Conservation (phyloP, 768 basidiomycete genomes). For the Zangia roseola region DNA sequence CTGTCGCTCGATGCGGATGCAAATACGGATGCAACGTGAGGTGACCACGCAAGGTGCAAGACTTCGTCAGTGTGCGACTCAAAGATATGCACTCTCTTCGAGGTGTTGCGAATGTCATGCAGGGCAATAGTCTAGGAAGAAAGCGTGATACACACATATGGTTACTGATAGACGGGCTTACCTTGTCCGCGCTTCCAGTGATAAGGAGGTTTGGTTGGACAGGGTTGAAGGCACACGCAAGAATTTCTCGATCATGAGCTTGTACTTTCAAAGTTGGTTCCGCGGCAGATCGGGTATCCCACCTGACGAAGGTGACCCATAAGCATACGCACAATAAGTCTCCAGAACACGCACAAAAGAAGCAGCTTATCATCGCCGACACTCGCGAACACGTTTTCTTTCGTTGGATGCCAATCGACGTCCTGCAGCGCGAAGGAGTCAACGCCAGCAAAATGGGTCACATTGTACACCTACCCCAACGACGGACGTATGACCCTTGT, state of each 20-base stretch:
- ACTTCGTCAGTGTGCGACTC: slow-evolving; percentile 95
- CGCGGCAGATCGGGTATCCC: slow-evolving; percentile 82
- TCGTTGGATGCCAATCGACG: slow-evolving; percentile 89
- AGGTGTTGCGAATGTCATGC: slow-evolving; percentile 80
- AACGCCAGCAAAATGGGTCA: not conserved
- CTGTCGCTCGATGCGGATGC: slow-evolving; percentile 94
- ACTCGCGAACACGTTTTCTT: slow-evolving; percentile 86
- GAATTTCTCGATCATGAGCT: slow-evolving; percentile 89
- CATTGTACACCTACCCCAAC: slow-evolving; percentile 69
- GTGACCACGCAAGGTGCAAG: slow-evolving; percentile 93
- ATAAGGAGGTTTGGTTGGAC: slow-evolving; percentile 74
- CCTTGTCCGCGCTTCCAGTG: slow-evolving; percentile 94
- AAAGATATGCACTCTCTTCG: slow-evolving; percentile 82
- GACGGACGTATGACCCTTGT: slow-evolving; percentile 85
- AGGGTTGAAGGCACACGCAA: slow-evolving; percentile 89
- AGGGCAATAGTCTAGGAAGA: slow-evolving; percentile 71
- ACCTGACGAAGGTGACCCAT: slow-evolving; percentile 47
- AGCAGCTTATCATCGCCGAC: slow-evolving; percentile 96
- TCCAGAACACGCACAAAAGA: slow-evolving; percentile 70
- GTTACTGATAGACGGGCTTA: slow-evolving; percentile 27
- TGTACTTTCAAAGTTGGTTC: slow-evolving; percentile 72
- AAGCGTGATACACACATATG: not conserved
- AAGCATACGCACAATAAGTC: not conserved
- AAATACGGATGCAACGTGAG: slow-evolving; percentile 87
- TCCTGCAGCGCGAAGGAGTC: slow-evolving; percentile 51